Conservation (phyloP, 1,284 basidiomycete species). For the Athelia sp. region DNA sequence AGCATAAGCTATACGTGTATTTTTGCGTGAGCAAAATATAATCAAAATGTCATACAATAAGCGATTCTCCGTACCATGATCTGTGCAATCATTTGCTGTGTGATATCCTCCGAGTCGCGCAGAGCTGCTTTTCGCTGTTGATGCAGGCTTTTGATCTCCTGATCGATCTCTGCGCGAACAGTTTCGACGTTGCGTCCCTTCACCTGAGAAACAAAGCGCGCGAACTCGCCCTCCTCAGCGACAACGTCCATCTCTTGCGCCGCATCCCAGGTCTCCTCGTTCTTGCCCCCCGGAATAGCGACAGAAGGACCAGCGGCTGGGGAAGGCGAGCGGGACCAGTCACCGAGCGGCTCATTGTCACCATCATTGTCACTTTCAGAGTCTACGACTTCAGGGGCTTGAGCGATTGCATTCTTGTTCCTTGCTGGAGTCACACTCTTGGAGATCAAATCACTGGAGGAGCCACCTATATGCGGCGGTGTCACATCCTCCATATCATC, state of each 20-base stretch:
- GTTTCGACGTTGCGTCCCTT: constrained; percentile 79
- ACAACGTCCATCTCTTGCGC: constrained; percentile 76
- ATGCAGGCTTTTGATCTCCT: constrained; percentile 82
- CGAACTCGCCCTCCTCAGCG: constrained; percentile 89
- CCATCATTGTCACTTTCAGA: constrained; percentile 14
- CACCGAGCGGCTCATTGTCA: constrained; percentile 23
- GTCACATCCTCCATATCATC: constrained; percentile 44
- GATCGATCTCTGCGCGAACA: constrained; percentile 85
- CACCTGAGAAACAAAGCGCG: constrained; percentile 85
- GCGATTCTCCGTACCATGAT: constrained; percentile 68
- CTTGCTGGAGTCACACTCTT: too few species aligned
- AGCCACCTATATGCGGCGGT: not conserved
- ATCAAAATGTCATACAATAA: too few species aligned
- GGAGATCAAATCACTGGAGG: not conserved
- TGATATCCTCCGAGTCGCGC: constrained; percentile 93
- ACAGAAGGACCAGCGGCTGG: constrained; percentile 24
- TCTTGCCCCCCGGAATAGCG: constrained; percentile 14
- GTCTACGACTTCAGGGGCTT: not conserved
- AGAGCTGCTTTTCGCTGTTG: constrained; percentile 84
- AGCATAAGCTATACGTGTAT: constrained; percentile 69
- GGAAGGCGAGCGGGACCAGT: constrained; percentile 52
- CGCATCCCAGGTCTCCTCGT: constrained; percentile 55
- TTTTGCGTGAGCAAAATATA: constrained; percentile 2
- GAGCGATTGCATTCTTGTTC: too few species aligned
- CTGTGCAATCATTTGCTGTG: constrained; percentile 91